phyloP scores from a whole-genome alignment of 2,329 filamentous ascomycete species.

The Acrocalymma vagum region DNA sequence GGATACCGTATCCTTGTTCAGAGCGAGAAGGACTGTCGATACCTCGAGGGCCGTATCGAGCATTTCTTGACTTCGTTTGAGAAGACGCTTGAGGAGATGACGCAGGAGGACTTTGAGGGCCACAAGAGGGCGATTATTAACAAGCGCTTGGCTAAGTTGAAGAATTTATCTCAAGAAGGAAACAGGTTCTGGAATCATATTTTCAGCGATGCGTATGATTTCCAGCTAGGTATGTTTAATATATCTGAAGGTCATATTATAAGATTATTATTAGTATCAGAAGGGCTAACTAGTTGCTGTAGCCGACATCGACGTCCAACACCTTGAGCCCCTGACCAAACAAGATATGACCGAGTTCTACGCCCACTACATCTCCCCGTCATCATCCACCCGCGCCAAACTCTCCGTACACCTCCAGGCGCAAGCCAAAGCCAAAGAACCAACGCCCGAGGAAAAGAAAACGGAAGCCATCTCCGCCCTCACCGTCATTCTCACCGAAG shows the following conservation, averaged over 20 bases:
- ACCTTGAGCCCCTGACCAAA: slow-evolving; percentile 79
- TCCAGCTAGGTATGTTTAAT: slow-evolving; percentile 75
- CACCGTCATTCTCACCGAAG: slow-evolving; percentile 55
- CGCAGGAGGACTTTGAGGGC: slow-evolving; percentile 82
- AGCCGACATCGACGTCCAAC: slow-evolving; percentile 79
- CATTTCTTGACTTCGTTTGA: slow-evolving; percentile 77
- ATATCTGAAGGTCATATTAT: neutral
- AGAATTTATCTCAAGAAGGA: slow-evolving; percentile 89
- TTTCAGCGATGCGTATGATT: slow-evolving; percentile 86
- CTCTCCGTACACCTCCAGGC: slow-evolving; percentile 84
- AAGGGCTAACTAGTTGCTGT: slow-evolving; percentile 12
- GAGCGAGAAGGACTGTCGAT: slow-evolving; percentile 84
- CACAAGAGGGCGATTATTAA: slow-evolving; percentile 91
- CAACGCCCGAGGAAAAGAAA: slow-evolving; percentile 53
- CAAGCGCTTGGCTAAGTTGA: slow-evolving; percentile 87
- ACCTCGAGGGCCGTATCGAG: slow-evolving; percentile 88
- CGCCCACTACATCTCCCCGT: slow-evolving; percentile 75
- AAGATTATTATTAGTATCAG: neutral
- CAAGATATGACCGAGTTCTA: slow-evolving; percentile 83
- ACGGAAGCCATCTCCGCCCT: slow-evolving; percentile 43
- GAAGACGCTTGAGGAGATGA: slow-evolving; percentile 76
- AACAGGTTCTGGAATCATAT: slow-evolving; percentile 86
- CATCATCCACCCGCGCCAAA: slow-evolving; percentile 79
- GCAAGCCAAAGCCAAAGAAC: slow-evolving; percentile 61
- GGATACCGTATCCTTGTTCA: slow-evolving; percentile 92